These are phyloP conservation scores for Venturia nashicola DNA, from an alignment of 2,329 filamentous ascomycete genomes.

Conservation along the genomic window DNA sequence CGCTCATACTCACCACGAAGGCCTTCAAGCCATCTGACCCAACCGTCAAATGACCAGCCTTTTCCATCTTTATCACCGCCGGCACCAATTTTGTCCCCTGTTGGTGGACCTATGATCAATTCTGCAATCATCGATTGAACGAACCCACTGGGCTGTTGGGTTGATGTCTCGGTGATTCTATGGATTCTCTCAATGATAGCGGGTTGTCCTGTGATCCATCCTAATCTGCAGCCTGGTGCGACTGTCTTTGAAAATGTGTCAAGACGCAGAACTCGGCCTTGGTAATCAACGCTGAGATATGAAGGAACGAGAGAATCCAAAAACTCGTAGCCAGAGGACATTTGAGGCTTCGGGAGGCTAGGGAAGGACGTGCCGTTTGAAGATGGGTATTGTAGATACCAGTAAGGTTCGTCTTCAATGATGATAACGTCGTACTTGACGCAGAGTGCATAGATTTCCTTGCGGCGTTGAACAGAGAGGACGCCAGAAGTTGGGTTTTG, in stretches of 20 bases:
- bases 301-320: constrained; percentile 75
- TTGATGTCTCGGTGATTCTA: constrained; percentile 64
- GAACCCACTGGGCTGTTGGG: constrained; percentile 80
- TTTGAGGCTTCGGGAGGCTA: constrained; percentile 29
- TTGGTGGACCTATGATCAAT: constrained; percentile 59
- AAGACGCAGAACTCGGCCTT: constrained; percentile 77
- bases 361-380: constrained; percentile 17
- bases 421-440: constrained; percentile 81
- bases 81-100: constrained; percentile 29
- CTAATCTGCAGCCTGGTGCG: constrained; percentile 77
- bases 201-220: constrained; percentile 82
- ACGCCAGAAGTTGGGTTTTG: constrained; percentile 80
- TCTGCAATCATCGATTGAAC: constrained; percentile 74
- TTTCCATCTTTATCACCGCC: constrained; percentile 38
- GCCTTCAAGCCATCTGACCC: constrained; percentile 83
- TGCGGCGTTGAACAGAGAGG: constrained; percentile 59
- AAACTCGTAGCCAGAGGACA: constrained; percentile 57
- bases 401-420: constrained; percentile 90
- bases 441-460: constrained; percentile 69
- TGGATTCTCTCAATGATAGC: constrained; percentile 60
- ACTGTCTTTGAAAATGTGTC: constrained; percentile 94
- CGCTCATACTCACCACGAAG: constrained; percentile 74
- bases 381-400: constrained; percentile 82
- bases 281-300: constrained; percentile 67
- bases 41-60: constrained; percentile 72